phyloP scores from a whole-genome alignment of 257 asterid species.

The Solanum etuberosum region DNA sequence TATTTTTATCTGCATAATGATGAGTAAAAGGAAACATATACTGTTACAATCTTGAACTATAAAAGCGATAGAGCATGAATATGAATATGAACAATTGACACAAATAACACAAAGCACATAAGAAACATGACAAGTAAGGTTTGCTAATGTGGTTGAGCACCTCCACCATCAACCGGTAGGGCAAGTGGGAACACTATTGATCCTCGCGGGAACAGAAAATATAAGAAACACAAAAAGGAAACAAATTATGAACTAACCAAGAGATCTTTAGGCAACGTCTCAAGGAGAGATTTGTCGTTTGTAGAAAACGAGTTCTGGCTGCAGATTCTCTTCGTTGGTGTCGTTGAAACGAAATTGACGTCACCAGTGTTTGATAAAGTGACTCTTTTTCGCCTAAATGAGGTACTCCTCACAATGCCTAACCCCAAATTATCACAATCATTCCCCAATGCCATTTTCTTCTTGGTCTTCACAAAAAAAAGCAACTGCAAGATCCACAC shows the following conservation, averaged over 20 bases:
- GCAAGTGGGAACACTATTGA: neutral
- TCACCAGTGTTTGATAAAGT: constrained; percentile 7
- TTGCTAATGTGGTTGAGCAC: neutral
- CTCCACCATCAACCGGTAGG: neutral
- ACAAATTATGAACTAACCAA: constrained; percentile 25
- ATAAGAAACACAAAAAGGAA: neutral
- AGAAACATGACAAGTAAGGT: neutral
- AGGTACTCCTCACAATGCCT: constrained; percentile 35
- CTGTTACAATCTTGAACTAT: neutral
- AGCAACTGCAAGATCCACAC: constrained; percentile 6
- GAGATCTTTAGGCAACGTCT: constrained; percentile 54
- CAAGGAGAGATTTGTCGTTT: constrained; percentile 25
- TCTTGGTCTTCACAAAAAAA: neutral
- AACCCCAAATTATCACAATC: constrained; percentile 17
- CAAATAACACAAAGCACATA: neutral
- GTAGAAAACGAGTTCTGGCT: neutral
- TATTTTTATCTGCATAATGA: constrained; percentile 43
- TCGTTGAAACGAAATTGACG: neutral
- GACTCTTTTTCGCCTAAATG: constrained; percentile 59
- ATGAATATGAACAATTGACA: neutral
- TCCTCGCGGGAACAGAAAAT: neutral
- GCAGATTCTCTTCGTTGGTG: constrained; percentile 26
- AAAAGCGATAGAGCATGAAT: neutral
- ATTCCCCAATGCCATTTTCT: constrained; percentile 11
- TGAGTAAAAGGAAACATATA: neutral